Conservation (phyloP, 2,329 filamentous ascomycete species). For the Cryphonectria carpinicola region DNA sequence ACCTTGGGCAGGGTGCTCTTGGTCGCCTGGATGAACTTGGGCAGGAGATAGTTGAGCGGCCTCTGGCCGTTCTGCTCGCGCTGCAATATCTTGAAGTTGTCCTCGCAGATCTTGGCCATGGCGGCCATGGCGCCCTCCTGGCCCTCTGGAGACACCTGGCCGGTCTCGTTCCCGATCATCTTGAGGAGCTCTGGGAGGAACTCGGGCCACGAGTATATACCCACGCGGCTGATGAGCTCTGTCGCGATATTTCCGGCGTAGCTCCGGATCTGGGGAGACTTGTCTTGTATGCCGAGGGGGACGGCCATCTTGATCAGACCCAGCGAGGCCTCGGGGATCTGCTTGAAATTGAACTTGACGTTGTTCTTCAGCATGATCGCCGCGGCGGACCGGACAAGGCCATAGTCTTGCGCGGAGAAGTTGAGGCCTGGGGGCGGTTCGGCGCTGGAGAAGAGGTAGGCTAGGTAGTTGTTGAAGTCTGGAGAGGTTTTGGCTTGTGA, state of each 20-base stretch:
- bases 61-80: slow-evolving; percentile 86
- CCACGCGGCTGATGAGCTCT: slow-evolving; percentile 82
- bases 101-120: slow-evolving; percentile 93
- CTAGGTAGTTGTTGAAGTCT: slow-evolving; percentile 96
- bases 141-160: slow-evolving; percentile 69
- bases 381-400: slow-evolving; percentile 81
- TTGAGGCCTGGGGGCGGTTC: slow-evolving; percentile 64
- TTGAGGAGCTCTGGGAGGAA: slow-evolving; percentile 81
- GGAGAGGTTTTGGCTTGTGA: slow-evolving; percentile 84
- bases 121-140: slow-evolving; percentile 95
- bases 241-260: slow-evolving; percentile 94
- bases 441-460: slow-evolving; percentile 81
- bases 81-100: slow-evolving; percentile 85
- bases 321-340: slow-evolving; percentile 74
- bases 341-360: slow-evolving; percentile 74
- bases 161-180: slow-evolving; percentile 73
- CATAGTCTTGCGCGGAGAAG: slow-evolving; percentile 65
- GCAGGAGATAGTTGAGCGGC: slow-evolving; percentile 85
- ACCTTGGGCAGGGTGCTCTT: slow-evolving; percentile 77
- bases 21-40: slow-evolving; percentile 87
- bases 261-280: slow-evolving; percentile 79
- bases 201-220: slow-evolving; percentile 89
- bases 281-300: slow-evolving; percentile 79
- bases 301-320: slow-evolving; percentile 79
- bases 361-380: slow-evolving; percentile 97